Percentiles rank a stretch among this genome's conserved stretches.
Conservation (phyloP, 1,139 yeast genomes). For the Hemisphaericaspora xylofermentans region DNA sequence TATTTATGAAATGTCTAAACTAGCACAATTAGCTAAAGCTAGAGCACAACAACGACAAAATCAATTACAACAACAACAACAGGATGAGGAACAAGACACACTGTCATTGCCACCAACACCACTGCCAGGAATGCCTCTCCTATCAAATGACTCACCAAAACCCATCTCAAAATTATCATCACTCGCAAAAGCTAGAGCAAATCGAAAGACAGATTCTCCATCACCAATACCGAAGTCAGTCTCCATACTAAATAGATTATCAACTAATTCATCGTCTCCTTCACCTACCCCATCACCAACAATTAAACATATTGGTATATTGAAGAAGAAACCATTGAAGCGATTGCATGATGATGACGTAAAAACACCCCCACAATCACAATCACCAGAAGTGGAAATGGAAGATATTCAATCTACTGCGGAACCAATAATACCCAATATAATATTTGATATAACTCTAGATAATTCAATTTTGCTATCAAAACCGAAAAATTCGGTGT, state of each 20-base stretch:
- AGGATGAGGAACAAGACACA: constrained; percentile 2
- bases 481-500: constrained; percentile 19
- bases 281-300: not conserved
- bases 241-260: constrained; percentile 22
- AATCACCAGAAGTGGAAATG: constrained; percentile 1
- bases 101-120: constrained; percentile 3
- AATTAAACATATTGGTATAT: not conserved
- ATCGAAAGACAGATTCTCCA: constrained; percentile 12
- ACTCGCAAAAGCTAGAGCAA: constrained; percentile 45
- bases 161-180: constrained; percentile 48
- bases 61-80: constrained; percentile 9
- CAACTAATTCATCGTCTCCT: constrained; percentile 4
- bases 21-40: constrained; percentile 22
- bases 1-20: constrained; percentile 21
- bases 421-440: constrained; percentile 4
- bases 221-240: constrained; percentile 15
- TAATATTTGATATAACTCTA: constrained; percentile 15
- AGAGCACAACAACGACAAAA: constrained; percentile 15
- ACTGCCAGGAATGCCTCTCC: too few species aligned
- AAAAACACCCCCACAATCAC: not conserved
- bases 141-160: constrained; percentile 3
- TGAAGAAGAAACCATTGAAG: constrained; percentile 1
- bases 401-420: not conserved
- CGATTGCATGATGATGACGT: not conserved
- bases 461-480: constrained; percentile 22